Conservation (phyloP, 2,329 filamentous ascomycete genomes). For the Fusarium camptoceras region DNA sequence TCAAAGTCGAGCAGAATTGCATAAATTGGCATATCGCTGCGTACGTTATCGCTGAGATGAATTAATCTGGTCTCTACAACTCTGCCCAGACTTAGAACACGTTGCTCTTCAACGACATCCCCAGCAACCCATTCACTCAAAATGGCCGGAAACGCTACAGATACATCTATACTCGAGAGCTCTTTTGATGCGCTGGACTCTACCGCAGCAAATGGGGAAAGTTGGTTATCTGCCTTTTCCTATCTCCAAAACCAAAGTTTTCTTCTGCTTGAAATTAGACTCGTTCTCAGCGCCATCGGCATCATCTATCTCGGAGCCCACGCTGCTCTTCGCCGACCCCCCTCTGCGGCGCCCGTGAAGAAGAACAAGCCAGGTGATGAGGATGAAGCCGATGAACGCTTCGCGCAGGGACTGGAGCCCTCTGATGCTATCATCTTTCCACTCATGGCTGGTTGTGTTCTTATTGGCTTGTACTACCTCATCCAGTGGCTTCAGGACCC, state of each 20-base stretch:
- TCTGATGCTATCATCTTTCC: conserved; percentile 89
- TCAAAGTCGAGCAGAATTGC: neutral
- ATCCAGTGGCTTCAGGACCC: conserved; percentile 91
- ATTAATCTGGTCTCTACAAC: neutral
- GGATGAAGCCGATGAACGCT: conserved; percentile 63
- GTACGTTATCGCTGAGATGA: conserved; percentile 2
- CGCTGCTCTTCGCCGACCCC: conserved; percentile 84
- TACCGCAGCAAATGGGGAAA: conserved; percentile 42
- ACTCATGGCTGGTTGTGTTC: conserved; percentile 76
- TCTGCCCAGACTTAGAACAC: conserved; percentile 34
- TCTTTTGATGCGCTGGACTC: conserved; percentile 49
- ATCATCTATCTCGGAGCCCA: conserved; percentile 89
- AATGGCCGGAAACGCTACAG: conserved; percentile 46
- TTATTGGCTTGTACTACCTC: conserved; percentile 84
- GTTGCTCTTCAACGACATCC: conserved; percentile 29
- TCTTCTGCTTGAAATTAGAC: conserved; percentile 59
- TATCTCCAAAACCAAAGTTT: conserved; percentile 54
- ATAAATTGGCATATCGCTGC: neutral
- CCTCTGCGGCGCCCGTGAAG: conserved; percentile 76
- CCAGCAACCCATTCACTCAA: neutral
- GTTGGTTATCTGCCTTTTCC: conserved; percentile 44
- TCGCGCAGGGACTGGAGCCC: conserved; percentile 65
- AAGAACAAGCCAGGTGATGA: conserved; percentile 58
- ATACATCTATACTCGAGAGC: conserved; percentile 19
- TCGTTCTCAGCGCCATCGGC: conserved; percentile 75